Evolutionary conservation across 768 basidiomycete species (phyloP), one percentile per base, ranked within the genome.

Genomic region (Leccinum uliginosum): DNA sequence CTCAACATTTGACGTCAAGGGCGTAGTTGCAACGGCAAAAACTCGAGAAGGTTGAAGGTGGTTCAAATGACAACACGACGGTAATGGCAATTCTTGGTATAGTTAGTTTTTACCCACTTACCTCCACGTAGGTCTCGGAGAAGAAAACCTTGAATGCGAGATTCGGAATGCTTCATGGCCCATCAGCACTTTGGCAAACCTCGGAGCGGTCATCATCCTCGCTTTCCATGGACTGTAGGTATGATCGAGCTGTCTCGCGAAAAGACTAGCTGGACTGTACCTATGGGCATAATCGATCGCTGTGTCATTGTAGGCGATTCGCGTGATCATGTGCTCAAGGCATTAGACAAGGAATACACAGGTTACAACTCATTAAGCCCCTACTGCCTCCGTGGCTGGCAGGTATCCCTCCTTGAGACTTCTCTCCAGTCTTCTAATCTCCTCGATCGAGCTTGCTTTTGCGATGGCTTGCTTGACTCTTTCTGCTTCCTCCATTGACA

Each of bases 401-500:
- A 93, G 72, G 71, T 88, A 92, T 45, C 93, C 93, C 67, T 94
- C 92, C 65, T 83, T 81, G 64, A 93, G 72, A 69, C 83, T 88
- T 74, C 89, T 81, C 73, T 94, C 91, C 62, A 94, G 69, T 66
- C 83, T 82, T 71, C 87, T 81, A 65, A 95, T 86, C 73, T 96
- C 93, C 68, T 96, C 93, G 62, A 92, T 83, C 49, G 90, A 93
- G 32, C 87, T 90, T n/a, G 93, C 93, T 60, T 85, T 87, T 60
- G 89, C 87, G 62, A 96, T 94, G 17, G 93, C 93, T 30, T 85
- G 83, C 70, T 85, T 88, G 60, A 96, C 90, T 60, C 84, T 85
- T 64, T 91, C 89, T 66, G 87, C 89, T 65, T 96, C 93, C 70
- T 94, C 92, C 68, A 90, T 91, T 26, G 91, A 92, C 85, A 96